Conservation (phyloP, 768 basidiomycete species). For the Coprinellus aureogranulatus region DNA sequence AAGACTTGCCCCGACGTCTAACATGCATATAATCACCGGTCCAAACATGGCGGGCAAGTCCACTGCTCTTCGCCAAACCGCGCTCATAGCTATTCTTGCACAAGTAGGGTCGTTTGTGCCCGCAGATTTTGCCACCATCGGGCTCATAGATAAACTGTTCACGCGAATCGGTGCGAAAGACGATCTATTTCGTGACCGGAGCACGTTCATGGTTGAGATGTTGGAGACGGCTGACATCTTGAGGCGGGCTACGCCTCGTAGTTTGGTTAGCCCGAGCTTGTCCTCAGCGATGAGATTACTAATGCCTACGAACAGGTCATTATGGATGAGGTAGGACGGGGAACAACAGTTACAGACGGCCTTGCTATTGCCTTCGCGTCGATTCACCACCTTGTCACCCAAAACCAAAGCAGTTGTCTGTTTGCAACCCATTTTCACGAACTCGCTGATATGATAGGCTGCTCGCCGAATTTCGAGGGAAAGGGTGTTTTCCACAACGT, state of each 20-base stretch:
- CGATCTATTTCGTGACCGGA: slow-evolving; percentile 88
- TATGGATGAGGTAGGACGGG: slow-evolving; percentile 99
- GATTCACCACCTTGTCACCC: slow-evolving; percentile 72
- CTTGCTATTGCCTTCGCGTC: slow-evolving; percentile 92
- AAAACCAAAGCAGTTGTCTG: slow-evolving; percentile 76
- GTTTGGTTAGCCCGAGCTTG: slow-evolving; percentile 54
- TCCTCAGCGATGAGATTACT: background rate
- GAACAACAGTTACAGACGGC: slow-evolving; percentile 90
- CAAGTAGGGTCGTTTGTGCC: slow-evolving; percentile 95
- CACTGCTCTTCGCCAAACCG: slow-evolving; percentile 87
- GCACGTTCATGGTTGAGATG: slow-evolving; percentile 99
- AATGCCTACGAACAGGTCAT: slow-evolving; percentile 62
- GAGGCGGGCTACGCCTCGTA: slow-evolving; percentile 73
- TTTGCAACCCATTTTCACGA: slow-evolving; percentile 99
- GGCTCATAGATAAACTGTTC: slow-evolving; percentile 88
- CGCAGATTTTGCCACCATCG: slow-evolving; percentile 74
- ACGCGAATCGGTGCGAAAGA: slow-evolving; percentile 95
- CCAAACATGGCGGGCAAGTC: slow-evolving; percentile 98
- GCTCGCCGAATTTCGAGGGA: slow-evolving; percentile 41
- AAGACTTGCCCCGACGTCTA: slow-evolving; percentile 53
- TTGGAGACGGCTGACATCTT: slow-evolving; percentile 92
- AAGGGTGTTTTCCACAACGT: slow-evolving; percentile 56
- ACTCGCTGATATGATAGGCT: slow-evolving; percentile 79
- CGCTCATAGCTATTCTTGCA: slow-evolving; percentile 84
- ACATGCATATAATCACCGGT: slow-evolving; percentile 83